Percentiles rank a stretch among this genome's conserved stretches.
phyloP scores from a whole-genome alignment of 148 eudicot species.

The Rhododendron henanense region DNA sequence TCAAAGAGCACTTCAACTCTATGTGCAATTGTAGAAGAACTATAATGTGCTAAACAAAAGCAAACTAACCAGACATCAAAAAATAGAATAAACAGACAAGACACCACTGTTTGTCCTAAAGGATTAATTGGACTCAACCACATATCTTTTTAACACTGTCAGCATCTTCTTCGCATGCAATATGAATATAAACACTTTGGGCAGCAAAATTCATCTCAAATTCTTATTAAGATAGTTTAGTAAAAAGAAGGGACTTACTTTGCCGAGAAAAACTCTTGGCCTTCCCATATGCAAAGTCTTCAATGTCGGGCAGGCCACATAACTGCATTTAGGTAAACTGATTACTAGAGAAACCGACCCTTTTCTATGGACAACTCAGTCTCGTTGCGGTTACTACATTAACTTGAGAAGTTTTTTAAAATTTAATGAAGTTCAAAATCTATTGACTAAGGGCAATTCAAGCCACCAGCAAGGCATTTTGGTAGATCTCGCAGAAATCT shows the following conservation, averaged over 20 bases:
- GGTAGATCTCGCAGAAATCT: background rate
- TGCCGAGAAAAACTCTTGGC: constrained; percentile 23
- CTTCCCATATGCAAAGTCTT: constrained; percentile 64
- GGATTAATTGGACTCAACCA: background rate
- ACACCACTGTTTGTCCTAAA: background rate
- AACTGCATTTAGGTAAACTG: constrained; percentile 24
- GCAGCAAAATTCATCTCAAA: background rate
- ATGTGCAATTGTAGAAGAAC: background rate
- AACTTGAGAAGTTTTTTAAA: background rate
- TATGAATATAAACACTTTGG: background rate
- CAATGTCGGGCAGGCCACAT: constrained; percentile 61
- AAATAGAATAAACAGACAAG: too few relatives aligned
- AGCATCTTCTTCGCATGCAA: background rate
- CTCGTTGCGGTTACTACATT: background rate
- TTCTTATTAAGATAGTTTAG: background rate
- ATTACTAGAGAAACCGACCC: background rate
- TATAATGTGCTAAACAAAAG: background rate
- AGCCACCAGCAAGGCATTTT: background rate
- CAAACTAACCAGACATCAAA: background rate
- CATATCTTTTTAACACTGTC: background rate
- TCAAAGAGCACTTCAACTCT: background rate
- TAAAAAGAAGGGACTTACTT: constrained; percentile 35
- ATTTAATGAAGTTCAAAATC: background rate
- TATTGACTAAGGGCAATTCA: background rate
- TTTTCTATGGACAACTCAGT: background rate